Percentiles rank a stretch among this genome's conserved stretches.
Conservation (phyloP, 140 eudicot species). For the Oenanthe javanica region DNA sequence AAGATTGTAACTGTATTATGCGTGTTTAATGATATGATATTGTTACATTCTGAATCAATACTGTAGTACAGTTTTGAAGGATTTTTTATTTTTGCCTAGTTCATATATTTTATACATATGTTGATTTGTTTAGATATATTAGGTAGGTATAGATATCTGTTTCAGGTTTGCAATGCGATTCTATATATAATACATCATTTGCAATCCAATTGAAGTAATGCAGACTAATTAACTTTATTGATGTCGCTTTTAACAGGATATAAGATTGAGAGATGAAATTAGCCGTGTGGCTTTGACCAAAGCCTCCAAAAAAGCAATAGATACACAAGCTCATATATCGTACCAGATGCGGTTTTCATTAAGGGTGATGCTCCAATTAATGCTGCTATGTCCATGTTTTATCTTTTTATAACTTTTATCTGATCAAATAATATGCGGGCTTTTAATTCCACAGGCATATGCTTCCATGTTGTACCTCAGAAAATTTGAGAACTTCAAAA, state of each 20-base stretch:
- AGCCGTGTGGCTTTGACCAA: conserved; percentile 36
- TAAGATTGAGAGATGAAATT: conserved; percentile 79
- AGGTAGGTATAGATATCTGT: background rate
- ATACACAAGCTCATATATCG: conserved; percentile 69
- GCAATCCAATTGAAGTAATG: background rate
- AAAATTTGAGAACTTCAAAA: conserved; percentile 61
- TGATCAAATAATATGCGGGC: background rate
- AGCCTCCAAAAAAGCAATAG: conserved; percentile 34
- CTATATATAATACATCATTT: background rate
- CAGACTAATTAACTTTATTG: background rate
- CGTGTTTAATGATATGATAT: background rate
- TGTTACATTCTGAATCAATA: background rate
- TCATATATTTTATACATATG: background rate
- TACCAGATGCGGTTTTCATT: conserved; percentile 66
- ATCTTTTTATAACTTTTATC: conserved; percentile 1
- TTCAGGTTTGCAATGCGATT: background rate
- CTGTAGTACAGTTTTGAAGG: background rate
- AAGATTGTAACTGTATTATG: background rate
- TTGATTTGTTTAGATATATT: background rate
- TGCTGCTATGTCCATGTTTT: conserved; percentile 7
- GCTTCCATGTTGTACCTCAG: conserved; percentile 76
- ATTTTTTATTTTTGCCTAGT: background rate
- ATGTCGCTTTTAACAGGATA: conserved; percentile 50
- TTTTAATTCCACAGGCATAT: conserved; percentile 60
- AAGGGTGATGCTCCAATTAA: conserved; percentile 42